Evolutionary conservation across 352 stramenopile species (phyloP).

Genomic region (Globisporangium irregulare): DNA sequence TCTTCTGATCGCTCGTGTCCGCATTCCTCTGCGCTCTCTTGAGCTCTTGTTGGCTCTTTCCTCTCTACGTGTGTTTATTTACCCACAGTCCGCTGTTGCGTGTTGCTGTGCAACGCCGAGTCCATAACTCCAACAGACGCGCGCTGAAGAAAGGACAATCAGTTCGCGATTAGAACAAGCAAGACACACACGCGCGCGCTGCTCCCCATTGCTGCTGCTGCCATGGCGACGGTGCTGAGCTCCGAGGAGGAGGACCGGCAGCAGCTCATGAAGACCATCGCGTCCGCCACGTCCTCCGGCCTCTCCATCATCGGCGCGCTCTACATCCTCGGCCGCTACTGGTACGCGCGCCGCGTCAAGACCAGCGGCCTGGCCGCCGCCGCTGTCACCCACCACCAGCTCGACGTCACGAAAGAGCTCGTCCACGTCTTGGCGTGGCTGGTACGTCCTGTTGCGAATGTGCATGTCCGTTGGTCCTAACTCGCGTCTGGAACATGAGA

Average conservation of each 20-base stretch:
- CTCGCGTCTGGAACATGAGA: neutral
- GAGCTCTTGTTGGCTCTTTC: neutral
- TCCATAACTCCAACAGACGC: neutral
- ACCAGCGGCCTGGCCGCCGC: constrained; percentile 27
- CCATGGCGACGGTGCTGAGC: constrained; percentile 9
- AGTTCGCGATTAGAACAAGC: neutral
- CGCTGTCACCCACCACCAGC: constrained; percentile 33
- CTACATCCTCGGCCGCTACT: constrained; percentile 85
- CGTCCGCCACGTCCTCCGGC: constrained; percentile 63
- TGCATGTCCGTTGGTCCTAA: neutral
- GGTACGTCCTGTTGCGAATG: constrained; percentile 23
- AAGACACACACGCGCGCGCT: neutral
- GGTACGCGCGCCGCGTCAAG: constrained; percentile 60
- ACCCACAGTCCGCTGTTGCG: neutral
- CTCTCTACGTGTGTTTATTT: neutral
- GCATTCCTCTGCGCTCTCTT: neutral
- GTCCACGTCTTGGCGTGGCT: constrained; percentile 84
- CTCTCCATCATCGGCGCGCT: constrained; percentile 77
- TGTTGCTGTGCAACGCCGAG: neutral
- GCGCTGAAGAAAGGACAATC: neutral
- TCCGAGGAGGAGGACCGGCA: constrained; percentile 10
- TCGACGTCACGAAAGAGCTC: constrained; percentile 84
- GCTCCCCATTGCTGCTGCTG: neutral
- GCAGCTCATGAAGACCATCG: constrained; percentile 38
- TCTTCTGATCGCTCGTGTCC: neutral